Conservation (phyloP, 1,284 basidiomycete genomes). For the Rugosomyces carneus region DNA sequence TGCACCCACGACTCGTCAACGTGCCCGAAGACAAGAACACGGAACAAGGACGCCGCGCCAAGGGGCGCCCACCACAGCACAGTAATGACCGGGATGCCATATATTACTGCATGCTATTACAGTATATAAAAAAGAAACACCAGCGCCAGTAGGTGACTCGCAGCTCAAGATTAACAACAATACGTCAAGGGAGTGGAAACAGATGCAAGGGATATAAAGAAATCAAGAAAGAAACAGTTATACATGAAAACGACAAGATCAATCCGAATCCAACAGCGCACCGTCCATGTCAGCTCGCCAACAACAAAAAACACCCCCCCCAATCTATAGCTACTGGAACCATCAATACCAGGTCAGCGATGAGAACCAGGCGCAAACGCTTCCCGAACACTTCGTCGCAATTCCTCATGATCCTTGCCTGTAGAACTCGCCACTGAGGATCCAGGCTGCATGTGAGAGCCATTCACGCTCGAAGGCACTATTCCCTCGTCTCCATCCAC, state of each 20-base stretch:
- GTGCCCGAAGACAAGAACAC: slow-evolving; percentile 1
- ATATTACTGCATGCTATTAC: background rate
- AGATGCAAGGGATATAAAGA: slow-evolving; percentile 9
- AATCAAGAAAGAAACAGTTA: slow-evolving; percentile 10
- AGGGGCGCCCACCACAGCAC: background rate
- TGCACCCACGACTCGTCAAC: slow-evolving; percentile 6
- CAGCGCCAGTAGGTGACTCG: slow-evolving; percentile 12
- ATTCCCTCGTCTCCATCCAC: slow-evolving; percentile 69
- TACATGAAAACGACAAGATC: slow-evolving; percentile 15
- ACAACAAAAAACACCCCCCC: slow-evolving; percentile 3
- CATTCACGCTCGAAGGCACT: slow-evolving; percentile 52
- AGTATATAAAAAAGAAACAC: background rate
- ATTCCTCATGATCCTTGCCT: slow-evolving; percentile 66
- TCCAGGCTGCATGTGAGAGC: slow-evolving; percentile 59
- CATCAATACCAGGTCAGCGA: slow-evolving; percentile 25
- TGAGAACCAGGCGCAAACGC: slow-evolving; percentile 63
- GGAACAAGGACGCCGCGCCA: background rate
- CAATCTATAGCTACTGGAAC: background rate
- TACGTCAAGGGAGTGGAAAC: slow-evolving; percentile 5
- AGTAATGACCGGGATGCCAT: background rate
- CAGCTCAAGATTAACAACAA: slow-evolving; percentile 10
- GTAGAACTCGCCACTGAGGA: slow-evolving; percentile 54
- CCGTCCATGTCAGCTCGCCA: slow-evolving; percentile 12
- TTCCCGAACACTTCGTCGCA: slow-evolving; percentile 73
- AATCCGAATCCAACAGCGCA: slow-evolving; percentile 2